These are phyloP conservation scores for Phyllosticta citribraziliensis DNA, from an alignment of 2,329 filamentous ascomycete genomes.

Conservation along the genomic window DNA sequence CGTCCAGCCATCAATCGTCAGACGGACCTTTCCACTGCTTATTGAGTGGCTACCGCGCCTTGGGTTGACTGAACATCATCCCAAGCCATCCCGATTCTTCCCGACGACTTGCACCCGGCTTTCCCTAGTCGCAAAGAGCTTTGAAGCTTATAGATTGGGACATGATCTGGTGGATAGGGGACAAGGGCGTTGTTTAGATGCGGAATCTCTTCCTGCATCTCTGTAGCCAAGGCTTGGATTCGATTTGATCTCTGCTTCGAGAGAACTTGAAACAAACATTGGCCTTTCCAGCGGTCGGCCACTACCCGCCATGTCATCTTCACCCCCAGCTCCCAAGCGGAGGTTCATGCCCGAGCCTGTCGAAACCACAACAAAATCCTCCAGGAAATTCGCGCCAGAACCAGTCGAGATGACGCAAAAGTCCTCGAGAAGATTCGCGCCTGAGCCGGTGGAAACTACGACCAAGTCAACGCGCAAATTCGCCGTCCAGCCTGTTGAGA, in stretches of 20 bases:
- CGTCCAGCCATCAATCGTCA: background rate
- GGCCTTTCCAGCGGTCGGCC: background rate
- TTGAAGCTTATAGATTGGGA: slow-evolving; percentile 8
- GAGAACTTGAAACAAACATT: background rate
- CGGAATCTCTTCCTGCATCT: background rate
- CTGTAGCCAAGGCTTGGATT: background rate
- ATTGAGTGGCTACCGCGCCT: background rate
- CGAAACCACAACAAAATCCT: slow-evolving; percentile 18
- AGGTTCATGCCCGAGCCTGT: slow-evolving; percentile 28
- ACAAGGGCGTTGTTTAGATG: slow-evolving; percentile 7
- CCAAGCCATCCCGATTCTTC: slow-evolving; percentile 5
- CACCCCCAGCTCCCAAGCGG: slow-evolving; percentile 19
- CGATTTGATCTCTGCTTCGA: background rate
- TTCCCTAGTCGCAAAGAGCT: slow-evolving; percentile 3
- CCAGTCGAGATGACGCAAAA: no score
- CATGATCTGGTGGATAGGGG: slow-evolving; percentile 9
- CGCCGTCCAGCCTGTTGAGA: slow-evolving; percentile 23
- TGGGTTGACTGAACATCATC: background rate
- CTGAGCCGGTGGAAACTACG: slow-evolving; percentile 62
- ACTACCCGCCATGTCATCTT: slow-evolving; percentile 21
- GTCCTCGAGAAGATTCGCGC: slow-evolving; percentile 39
- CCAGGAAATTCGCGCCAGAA: slow-evolving; percentile 47
- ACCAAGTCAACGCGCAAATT: slow-evolving; percentile 41
- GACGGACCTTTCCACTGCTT: background rate
- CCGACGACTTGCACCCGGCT: slow-evolving; percentile 3